Base-by-base conservation (phyloP, 225 moss, liverwort and hornwort genomes). In the Marchantia paleacea region DNA sequence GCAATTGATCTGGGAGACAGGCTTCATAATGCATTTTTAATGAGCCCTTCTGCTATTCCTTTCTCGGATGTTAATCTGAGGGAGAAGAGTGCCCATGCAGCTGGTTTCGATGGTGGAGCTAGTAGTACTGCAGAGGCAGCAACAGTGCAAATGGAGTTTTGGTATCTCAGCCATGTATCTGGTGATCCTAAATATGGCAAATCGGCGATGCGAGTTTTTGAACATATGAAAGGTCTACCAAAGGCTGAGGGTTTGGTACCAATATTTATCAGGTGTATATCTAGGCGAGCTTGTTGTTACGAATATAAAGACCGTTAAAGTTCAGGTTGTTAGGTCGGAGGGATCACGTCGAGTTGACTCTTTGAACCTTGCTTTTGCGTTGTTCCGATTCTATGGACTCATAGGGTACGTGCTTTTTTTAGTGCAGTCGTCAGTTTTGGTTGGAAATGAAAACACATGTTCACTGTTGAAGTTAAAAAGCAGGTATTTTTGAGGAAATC, bases 181-280 rank as follows among this genome's bases (percentile, higher is more conserved):
- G 93, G 93, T 80, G 92, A 99, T 86, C 79, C 87, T 12, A 93
- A 90, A 75, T 99, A 99, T 79, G 92, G 86, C 72, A 82, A 86
- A 63, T 91, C 91, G 60, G 92, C 97, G 75, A 93, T 99, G 95
- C 86, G 82, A 75, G 93, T 99, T 70, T 90, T 91, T 82, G 89
- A 99, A 82, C 95, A 99, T 72, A 89, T 95, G 58, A 90, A 87
- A 78, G 91, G 91, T 67, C 95, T 99, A 61, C 90, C 91, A 18
- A 99, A 92, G 81, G 91, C 90, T 31, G 90, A 95, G 85, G 97
- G 97, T 69, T 86, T 99, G 79, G 97, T 99, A n/a, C 97, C 97
- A 58, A 99, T 99, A 71, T 99, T 82, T 51, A 92, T 99, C 76
- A 94, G 91, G 97, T 99, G 86, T 69, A 75, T 76, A 58, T 76